Base-by-base conservation (phyloP, 495 filamentous ascomycete species). In the Penicillium bovifimosum region DNA sequence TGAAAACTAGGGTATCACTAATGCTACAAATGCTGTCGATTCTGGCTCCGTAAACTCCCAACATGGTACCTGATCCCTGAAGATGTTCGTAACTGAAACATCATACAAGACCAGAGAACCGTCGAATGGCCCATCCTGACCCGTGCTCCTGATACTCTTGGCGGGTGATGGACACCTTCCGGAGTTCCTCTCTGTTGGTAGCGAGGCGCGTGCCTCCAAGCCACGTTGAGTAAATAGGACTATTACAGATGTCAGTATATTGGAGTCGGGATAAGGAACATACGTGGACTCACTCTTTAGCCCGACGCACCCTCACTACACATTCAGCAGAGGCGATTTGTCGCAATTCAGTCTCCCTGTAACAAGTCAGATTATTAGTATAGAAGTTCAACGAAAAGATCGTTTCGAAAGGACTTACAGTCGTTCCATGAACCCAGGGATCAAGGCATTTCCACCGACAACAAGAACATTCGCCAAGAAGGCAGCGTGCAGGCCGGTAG, bases 111-210 rank as follows among this genome's bases (percentile, higher is more conserved):
- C 76, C 77, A 20, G 79, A 64, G 57, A 96, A 96, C 62, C 84
- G 88, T 54, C 81, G 83, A 31, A 78, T 81, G 18, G 86, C 77
- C 90, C 88, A 96, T 18, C 71, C 77, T 46, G 83, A 83, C 24
- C 93, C 93, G 64, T 88, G 66, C 67, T 99, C 93, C 43, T 88
- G 81, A 67, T 97, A 97, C 62, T 99, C 90, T 50, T 88, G 79
- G 53, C 88, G 87, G 6, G 87, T 91, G 11, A 96, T 87, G 0
- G 82, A 79, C 9, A 90, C 69, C 34, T 73, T 71, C 52, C 80
- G 73, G 41, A 91, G 58, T 34, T 73, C 66, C 33, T 84, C 76
- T 48, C 76, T 77, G 63, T 93, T 82, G 28, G 66, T 78, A 1
- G 89, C 91, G 44, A 96, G 74, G 33, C 80, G 78, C 20, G 86